Conservation (phyloP, 2,329 filamentous ascomycete genomes). For the Aspergillus sp. region DNA sequence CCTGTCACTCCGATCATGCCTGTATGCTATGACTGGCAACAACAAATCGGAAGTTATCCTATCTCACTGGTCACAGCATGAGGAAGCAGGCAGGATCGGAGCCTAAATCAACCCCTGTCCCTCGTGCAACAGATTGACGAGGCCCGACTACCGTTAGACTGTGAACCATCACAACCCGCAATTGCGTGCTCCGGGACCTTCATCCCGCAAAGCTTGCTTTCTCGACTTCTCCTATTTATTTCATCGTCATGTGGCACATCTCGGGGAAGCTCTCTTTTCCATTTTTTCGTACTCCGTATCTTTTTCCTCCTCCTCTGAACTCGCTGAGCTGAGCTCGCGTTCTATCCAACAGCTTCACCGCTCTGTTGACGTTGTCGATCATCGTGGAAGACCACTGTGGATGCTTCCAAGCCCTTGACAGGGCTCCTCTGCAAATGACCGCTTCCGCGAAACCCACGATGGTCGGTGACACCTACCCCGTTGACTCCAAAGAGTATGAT, state of each 20-base stretch:
- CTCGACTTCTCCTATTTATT: constrained; percentile 3
- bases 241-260: background rate
- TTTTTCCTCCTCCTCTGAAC: background rate
- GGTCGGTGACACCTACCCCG: constrained; percentile 1
- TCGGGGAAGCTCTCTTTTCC: too few relatives aligned
- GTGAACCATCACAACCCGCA: constrained; percentile 14
- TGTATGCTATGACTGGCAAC: too few relatives aligned
- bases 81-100: too few relatives aligned
- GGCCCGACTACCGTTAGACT: background rate
- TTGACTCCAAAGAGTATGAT: constrained; percentile 14
- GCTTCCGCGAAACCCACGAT: background rate
- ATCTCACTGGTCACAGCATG: too few relatives aligned
- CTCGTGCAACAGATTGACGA: too few relatives aligned
- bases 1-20: too few relatives aligned
- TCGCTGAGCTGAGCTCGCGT: background rate
- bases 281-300: too few relatives aligned
- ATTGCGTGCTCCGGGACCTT: constrained; percentile 22
- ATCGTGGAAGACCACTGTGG: background rate
- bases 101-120: too few relatives aligned
- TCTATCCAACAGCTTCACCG: background rate
- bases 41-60: too few relatives aligned
- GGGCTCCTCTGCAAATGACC: constrained; percentile 7
- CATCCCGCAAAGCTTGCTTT: constrained; percentile 1
- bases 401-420: background rate
- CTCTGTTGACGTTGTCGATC: background rate